Conservation (phyloP, 306 rosid genomes). For the Malus orientalis region DNA sequence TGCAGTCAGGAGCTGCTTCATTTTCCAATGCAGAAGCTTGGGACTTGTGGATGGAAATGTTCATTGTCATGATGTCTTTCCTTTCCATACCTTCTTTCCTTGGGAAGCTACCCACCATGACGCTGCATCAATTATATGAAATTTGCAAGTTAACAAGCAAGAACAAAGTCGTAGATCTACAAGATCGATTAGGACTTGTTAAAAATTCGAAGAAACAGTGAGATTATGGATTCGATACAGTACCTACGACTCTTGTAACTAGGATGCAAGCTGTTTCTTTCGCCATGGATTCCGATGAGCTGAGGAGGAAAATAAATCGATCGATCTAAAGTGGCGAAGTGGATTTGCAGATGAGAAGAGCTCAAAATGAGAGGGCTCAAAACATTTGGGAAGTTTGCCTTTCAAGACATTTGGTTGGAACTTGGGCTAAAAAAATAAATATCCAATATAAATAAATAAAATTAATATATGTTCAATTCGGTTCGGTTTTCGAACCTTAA, state of each 20-base stretch:
- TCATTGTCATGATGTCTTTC: constrained; percentile 89
- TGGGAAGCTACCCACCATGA: constrained; percentile 98
- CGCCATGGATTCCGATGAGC: constrained; percentile 39
- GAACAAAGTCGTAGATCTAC: background rate
- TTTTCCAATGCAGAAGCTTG: constrained; percentile 94
- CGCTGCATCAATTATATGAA: constrained; percentile 30
- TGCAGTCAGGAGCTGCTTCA: constrained; percentile 90
- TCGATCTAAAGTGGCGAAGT: background rate
- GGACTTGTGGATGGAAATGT: constrained; percentile 83
- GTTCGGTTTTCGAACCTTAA: too few relatives aligned
- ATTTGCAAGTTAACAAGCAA: background rate
- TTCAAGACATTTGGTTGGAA: too few relatives aligned
- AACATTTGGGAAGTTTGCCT: too few relatives aligned
- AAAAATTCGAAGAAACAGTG: background rate
- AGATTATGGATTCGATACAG: background rate
- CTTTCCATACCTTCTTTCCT: constrained; percentile 98
- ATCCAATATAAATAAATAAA: too few relatives aligned
- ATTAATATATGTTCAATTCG: too few relatives aligned
- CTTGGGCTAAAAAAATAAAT: too few relatives aligned
- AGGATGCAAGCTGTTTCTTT: constrained; percentile 73
- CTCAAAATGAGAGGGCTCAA: background rate
- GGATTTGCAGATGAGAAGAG: background rate
- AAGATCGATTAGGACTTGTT: background rate
- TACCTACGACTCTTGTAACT: constrained; percentile 92
- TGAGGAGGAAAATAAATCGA: constrained; percentile 7